phyloP scores from a whole-genome alignment of 1,284 basidiomycete genomes.

The Papiliotrema laurentii region DNA sequence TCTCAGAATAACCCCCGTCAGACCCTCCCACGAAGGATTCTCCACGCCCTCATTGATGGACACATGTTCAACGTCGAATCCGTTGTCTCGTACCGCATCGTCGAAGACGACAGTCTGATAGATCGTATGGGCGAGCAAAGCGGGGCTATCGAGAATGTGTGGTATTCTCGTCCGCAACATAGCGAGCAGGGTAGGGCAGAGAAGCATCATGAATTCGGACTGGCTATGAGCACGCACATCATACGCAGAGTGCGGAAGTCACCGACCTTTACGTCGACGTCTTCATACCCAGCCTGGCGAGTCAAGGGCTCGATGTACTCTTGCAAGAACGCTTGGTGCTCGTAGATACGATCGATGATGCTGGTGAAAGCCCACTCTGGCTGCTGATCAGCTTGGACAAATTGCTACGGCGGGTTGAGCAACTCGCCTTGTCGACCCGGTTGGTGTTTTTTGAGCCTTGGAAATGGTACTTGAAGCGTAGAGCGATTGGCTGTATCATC shows the following conservation, averaged over 20 bases:
- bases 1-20: constrained; percentile 74
- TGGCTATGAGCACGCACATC: constrained; percentile 37
- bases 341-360: constrained; percentile 73
- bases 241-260: not conserved
- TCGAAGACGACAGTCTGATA: constrained; percentile 90
- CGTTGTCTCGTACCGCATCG: constrained; percentile 68
- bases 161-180: constrained; percentile 74
- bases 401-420: too few relatives aligned
- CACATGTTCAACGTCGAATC: constrained; percentile 58
- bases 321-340: constrained; percentile 73
- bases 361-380: constrained; percentile 98
- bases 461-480: constrained; percentile 95
- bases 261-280: constrained; percentile 68
- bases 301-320: constrained; percentile 70
- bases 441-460: constrained; percentile 83
- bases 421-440: constrained; percentile 79
- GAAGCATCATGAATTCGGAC: constrained; percentile 72
- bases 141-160: constrained; percentile 67
- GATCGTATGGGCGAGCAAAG: constrained; percentile 88
- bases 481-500: constrained; percentile 74
- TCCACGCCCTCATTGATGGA: constrained; percentile 22
- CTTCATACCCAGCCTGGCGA: constrained; percentile 57
- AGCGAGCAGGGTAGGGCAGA: constrained; percentile 63
- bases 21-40: constrained; percentile 60
- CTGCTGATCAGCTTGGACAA: constrained; percentile 49